A percentile compares a stretch with the other conserved stretches of the same genome.
Evolutionary conservation across 805 yeast genomes (phyloP).

Genomic region (Lachancea dasiensis): DNA sequence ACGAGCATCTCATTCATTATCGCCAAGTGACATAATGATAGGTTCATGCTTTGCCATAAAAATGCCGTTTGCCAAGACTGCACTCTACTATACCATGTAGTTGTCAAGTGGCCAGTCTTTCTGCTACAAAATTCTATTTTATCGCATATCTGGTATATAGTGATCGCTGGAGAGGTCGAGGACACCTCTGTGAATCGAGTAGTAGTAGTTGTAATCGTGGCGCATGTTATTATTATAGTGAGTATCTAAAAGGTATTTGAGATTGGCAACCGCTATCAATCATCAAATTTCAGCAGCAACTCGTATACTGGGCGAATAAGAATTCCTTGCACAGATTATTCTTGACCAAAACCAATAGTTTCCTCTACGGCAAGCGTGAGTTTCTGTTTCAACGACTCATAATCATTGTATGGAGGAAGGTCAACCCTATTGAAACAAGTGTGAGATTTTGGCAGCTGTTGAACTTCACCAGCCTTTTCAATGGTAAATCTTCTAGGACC

Average conservation of each 20-base stretch:
- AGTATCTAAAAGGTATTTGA: not conserved
- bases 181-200: too few species aligned
- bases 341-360: conserved; percentile 98
- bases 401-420: conserved; percentile 86
- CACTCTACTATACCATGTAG: too few species aligned
- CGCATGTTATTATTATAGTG: not conserved
- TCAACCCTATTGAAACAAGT: conserved; percentile 99
- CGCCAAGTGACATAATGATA: too few species aligned
- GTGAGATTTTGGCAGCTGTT: conserved; percentile 93
- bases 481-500: conserved; percentile 99
- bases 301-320: not conserved
- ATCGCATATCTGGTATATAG: too few species aligned
- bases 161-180: too few species aligned
- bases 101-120: too few species aligned
- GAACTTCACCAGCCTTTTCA: conserved; percentile 93
- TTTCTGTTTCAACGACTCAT: conserved; percentile 79
- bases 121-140: too few species aligned
- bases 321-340: conserved; percentile 36
- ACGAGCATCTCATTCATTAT: too few species aligned
- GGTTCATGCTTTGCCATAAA: too few species aligned
- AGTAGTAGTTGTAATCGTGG: not conserved
- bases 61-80: too few species aligned
- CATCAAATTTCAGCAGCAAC: too few species aligned
- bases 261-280: too few species aligned
- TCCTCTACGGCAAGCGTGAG: conserved; percentile 96